A percentile compares a stretch with the other conserved stretches of the same genome.
Evolutionary conservation across 176 grass and related monocot genomes (phyloP).

Genomic region (Phoenix dactylifera): DNA sequence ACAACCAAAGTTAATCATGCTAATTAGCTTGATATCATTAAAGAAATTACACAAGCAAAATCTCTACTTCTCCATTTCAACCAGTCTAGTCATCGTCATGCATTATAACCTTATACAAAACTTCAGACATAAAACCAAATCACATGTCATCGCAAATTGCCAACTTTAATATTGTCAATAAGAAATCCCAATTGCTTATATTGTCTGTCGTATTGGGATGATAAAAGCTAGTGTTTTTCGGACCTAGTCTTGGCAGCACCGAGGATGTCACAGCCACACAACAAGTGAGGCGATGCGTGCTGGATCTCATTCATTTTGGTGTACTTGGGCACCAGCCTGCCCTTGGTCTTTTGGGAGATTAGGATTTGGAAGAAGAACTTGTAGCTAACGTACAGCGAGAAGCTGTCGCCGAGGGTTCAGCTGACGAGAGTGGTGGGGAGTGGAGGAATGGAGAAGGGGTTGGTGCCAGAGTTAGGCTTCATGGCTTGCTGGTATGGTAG

Average conservation of each 20-base stretch:
- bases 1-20: too few species aligned
- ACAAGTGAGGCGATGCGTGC: slow-evolving; percentile 65
- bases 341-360: slow-evolving; percentile 59
- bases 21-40: too few species aligned
- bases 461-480: slow-evolving; percentile 54
- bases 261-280: slow-evolving; percentile 70
- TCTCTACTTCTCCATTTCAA: too few species aligned
- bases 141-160: too few species aligned
- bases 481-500: slow-evolving; percentile 18
- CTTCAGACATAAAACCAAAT: too few species aligned
- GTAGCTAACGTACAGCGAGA: slow-evolving; percentile 45
- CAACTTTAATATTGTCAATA: too few species aligned
- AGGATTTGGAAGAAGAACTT: slow-evolving; percentile 58
- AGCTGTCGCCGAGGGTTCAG: slow-evolving; percentile 2
- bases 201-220: slow-evolving; percentile 30
- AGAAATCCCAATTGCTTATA: too few species aligned
- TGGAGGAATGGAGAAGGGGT: slow-evolving; percentile 26
- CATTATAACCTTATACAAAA: too few species aligned
- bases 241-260: slow-evolving; percentile 76
- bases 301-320: slow-evolving; percentile 84
- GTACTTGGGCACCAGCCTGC: slow-evolving; percentile 35
- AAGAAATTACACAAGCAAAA: too few species aligned
- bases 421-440: slow-evolving; percentile 1
- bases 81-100: too few species aligned
- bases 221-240: slow-evolving; percentile 84